Conservation (phyloP, 2,329 filamentous ascomycete species). For the Arthrobotrys sphaeroides region DNA sequence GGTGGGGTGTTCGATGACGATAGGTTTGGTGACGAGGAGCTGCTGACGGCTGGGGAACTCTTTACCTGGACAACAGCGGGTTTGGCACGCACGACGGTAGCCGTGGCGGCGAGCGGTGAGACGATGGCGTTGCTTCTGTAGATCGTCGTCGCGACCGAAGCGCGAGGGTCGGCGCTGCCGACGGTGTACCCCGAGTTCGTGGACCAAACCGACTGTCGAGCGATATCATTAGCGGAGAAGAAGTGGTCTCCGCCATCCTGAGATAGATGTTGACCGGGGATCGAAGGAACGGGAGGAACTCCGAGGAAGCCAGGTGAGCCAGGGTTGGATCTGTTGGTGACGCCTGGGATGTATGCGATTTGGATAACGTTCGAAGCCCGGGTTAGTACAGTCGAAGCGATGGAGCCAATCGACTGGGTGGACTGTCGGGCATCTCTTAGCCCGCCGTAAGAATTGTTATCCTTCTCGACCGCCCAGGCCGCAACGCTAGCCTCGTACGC, state of each 20-base stretch:
- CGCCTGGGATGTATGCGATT: slow-evolving; percentile 97
- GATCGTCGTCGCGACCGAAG: slow-evolving; percentile 88
- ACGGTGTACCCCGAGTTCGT: slow-evolving; percentile 57
- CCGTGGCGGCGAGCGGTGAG: slow-evolving; percentile 77
- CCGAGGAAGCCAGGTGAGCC: slow-evolving; percentile 78
- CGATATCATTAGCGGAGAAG: slow-evolving; percentile 58
- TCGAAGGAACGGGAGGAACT: slow-evolving; percentile 91
- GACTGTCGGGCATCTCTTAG: slow-evolving; percentile 67
- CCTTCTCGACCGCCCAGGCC: slow-evolving; percentile 67
- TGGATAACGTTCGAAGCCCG: slow-evolving; percentile 98
- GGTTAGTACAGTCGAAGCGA: slow-evolving; percentile 93
- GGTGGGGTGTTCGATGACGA: slow-evolving; percentile 59
- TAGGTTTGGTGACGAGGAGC: slow-evolving; percentile 70
- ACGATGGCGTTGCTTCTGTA: slow-evolving; percentile 91
- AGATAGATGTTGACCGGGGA: slow-evolving; percentile 67
- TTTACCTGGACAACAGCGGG: slow-evolving; percentile 94
- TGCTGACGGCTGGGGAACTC: slow-evolving; percentile 64
- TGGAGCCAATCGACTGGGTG: slow-evolving; percentile 85
- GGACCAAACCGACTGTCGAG: slow-evolving; percentile 57
- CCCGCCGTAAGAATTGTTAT: slow-evolving; percentile 65
- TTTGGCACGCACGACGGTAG: slow-evolving; percentile 82
- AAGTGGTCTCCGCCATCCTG: slow-evolving; percentile 56
- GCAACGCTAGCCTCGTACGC: slow-evolving; percentile 66
- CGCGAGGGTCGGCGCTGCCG: slow-evolving; percentile 66
- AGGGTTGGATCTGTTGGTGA: slow-evolving; percentile 87